These are phyloP conservation scores for Juglanconis oblonga DNA, from an alignment of 2,329 filamentous ascomycete genomes.

Conservation along the genomic window DNA sequence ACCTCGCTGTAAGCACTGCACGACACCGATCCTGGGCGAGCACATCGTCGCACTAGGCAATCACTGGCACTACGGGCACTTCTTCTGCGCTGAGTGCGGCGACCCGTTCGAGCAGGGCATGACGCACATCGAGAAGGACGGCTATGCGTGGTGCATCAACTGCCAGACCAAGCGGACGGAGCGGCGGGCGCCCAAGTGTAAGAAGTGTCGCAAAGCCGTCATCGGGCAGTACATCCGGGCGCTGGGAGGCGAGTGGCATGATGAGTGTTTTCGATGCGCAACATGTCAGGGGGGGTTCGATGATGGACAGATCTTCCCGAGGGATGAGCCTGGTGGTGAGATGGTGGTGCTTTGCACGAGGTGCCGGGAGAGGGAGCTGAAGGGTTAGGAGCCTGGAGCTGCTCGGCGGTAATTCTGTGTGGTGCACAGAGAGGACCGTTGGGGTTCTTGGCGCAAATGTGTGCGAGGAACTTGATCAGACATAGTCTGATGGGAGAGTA, in stretches of 20 bases:
- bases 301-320: conserved; percentile 64
- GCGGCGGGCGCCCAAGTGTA: conserved; percentile 82
- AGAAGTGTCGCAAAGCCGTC: conserved; percentile 78
- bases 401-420: not conserved
- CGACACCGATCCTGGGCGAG: conserved; percentile 92
- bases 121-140: conserved; percentile 87
- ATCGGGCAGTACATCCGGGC: conserved; percentile 88
- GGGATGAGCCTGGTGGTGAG: conserved; percentile 44
- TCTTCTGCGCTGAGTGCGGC: conserved; percentile 98
- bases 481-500: not conserved
- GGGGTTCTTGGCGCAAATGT: not conserved
- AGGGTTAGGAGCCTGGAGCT: conserved; percentile 31
- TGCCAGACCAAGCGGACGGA: conserved; percentile 93
- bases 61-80: conserved; percentile 97
- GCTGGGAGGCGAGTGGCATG: conserved; percentile 90
- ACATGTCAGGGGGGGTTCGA: conserved; percentile 59
- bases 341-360: conserved; percentile 58
- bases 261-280: conserved; percentile 81
- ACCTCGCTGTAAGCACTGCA: conserved; percentile 92
- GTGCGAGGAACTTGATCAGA: not conserved
- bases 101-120: conserved; percentile 79
- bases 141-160: conserved; percentile 92
- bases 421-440: not conserved
- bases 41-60: conserved; percentile 88
- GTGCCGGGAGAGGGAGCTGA: conserved; percentile 60